Evolutionary conservation across 805 yeast species (phyloP).

Genomic region (Starmerella sirachaensis): DNA sequence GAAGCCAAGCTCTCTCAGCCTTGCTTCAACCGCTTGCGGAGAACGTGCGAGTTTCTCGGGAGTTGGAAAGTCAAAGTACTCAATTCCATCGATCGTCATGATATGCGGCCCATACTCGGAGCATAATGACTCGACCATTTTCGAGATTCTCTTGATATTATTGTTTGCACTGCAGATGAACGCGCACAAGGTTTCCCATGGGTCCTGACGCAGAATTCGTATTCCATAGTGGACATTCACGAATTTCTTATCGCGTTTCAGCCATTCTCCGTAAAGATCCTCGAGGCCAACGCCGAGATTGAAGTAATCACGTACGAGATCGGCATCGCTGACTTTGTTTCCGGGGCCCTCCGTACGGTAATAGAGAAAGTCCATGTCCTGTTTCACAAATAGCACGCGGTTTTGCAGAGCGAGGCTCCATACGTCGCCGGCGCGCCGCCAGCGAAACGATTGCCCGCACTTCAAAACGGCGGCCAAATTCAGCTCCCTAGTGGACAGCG

Average conservation of each 20-base stretch:
- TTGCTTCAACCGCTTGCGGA: conserved; percentile 29
- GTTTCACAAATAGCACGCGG: conserved; percentile 53
- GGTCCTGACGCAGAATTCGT: conserved; percentile 81
- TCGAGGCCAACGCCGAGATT: conserved; percentile 46
- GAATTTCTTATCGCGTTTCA: conserved; percentile 27
- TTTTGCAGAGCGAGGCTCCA: conserved; percentile 45
- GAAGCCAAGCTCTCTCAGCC: conserved; percentile 42
- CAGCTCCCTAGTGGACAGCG: conserved; percentile 34
- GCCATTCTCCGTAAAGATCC: conserved; percentile 52
- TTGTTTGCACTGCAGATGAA: conserved; percentile 95
- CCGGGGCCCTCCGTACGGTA: conserved; percentile 32
- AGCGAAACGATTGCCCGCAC: conserved; percentile 77
- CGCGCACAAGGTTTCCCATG: conserved; percentile 88
- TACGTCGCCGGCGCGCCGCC: conserved; percentile 50
- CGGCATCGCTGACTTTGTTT: conserved; percentile 22
- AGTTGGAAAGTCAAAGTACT: conserved; percentile 63
- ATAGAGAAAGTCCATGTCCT: conserved; percentile 40
- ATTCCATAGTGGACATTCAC: conserved; percentile 43
- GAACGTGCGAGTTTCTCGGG: conserved; percentile 39
- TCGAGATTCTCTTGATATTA: conserved; percentile 83
- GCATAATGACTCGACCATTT: conserved; percentile 78
- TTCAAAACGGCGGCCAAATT: conserved; percentile 53
- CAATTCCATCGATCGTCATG: conserved; percentile 39
- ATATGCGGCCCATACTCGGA: conserved; percentile 54
- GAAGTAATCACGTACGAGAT: conserved; percentile 54